Conservation (phyloP, 139 green algal species). For the Trebouxia sp. region DNA sequence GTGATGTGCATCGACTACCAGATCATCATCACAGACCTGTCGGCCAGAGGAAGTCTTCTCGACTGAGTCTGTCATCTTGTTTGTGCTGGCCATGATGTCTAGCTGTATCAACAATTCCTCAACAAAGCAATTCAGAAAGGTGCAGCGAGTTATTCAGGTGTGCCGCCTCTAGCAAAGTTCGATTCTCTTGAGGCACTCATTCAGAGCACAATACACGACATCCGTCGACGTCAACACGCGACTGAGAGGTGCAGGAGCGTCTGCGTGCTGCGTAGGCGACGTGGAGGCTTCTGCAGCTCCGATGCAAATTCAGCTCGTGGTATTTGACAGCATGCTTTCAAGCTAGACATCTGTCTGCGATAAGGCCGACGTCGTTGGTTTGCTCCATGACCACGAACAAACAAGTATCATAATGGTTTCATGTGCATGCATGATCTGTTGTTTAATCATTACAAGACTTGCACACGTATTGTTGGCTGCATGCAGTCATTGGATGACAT, state of each 20-base stretch:
- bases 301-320: too few relatives aligned
- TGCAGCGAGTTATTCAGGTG: neutral
- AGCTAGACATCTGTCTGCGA: too few relatives aligned
- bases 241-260: neutral
- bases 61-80: neutral
- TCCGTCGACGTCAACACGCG: neutral
- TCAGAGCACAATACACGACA: neutral
- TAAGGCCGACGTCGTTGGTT: too few relatives aligned
- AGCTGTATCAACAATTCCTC: neutral
- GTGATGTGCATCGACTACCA: neutral
- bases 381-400: too few relatives aligned
- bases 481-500: too few relatives aligned
- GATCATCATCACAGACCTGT: constrained; percentile 1
- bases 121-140: neutral
- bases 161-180: constrained; percentile 1
- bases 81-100: neutral
- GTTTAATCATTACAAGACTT: too few relatives aligned
- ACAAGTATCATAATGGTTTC: too few relatives aligned
- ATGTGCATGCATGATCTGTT: too few relatives aligned
- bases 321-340: too few relatives aligned
- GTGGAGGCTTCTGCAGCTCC: neutral
- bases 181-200: neutral
- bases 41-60: constrained; percentile 20
- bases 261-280: neutral
- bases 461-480: too few relatives aligned